phyloP scores from a whole-genome alignment of 2,329 filamentous ascomycete genomes.

The Volutella citrinella region DNA sequence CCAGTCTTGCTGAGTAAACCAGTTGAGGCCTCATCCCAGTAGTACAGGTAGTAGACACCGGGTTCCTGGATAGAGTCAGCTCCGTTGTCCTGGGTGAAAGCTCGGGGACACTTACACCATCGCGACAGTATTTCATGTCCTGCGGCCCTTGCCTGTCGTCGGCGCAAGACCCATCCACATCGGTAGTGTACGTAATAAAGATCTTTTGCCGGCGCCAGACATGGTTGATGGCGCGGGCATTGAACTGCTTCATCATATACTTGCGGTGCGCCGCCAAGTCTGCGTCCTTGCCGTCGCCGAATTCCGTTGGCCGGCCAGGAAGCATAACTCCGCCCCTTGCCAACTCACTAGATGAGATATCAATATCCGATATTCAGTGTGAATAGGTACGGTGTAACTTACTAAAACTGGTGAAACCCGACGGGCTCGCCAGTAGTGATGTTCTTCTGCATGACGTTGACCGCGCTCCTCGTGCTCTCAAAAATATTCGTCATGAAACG shows the following conservation, averaged over 20 bases:
- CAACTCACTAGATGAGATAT: not conserved
- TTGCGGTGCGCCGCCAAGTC: constrained; percentile 1
- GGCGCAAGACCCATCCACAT: constrained; percentile 3
- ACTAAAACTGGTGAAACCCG: not conserved
- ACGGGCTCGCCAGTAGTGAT: constrained; percentile 1
- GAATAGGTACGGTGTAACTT: too few species aligned
- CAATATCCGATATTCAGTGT: not conserved
- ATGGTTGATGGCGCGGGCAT: constrained; percentile 4
- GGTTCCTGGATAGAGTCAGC: too few species aligned
- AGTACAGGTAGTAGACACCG: constrained; percentile 6
- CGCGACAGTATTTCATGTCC: constrained; percentile 6
- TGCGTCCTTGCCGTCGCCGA: not conserved
- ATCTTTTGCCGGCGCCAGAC: constrained; percentile 5
- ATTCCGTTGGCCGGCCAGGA: constrained; percentile 1
- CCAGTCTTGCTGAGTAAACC: not conserved
- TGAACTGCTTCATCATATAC: constrained; percentile 7
- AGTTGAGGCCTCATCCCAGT: constrained; percentile 3
- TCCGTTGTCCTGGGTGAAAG: too few species aligned
- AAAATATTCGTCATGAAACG: constrained; percentile 5
- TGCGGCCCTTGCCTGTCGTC: constrained; percentile 3
- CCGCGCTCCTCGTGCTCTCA: constrained; percentile 1
- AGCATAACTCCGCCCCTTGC: constrained; percentile 1
- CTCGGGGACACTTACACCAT: too few species aligned
- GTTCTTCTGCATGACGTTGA: constrained; percentile 5
- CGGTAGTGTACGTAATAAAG: constrained; percentile 5